Evolutionary conservation across 768 basidiomycete genomes (phyloP), one percentile per base, ranked within the genome.

Genomic region (Neoboletus magnificus): DNA sequence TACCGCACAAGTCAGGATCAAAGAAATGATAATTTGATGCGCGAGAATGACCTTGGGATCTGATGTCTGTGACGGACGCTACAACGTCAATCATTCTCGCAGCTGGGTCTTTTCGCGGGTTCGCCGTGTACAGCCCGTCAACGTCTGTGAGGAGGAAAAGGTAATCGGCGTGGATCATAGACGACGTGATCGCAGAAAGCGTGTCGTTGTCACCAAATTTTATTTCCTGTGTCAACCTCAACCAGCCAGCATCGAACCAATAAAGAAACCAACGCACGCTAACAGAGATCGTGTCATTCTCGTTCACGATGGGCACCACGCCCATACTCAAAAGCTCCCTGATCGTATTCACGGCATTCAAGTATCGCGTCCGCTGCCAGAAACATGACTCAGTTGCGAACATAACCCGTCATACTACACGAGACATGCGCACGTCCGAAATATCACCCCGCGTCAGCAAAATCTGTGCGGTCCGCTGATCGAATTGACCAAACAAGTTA

Each of bases 121-220:
- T 99, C 2, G 93, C 83, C 0, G 93, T 96, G 69, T 98, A 99
- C 57, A 99, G 71, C 5, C 93, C 92, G 57, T 98, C 94, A 5
- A 99, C 97, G 62, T 99, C 97, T 2, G 97, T 99, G 36, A 98
- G 76, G 3, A 99, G 81, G 71, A 98, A 98, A 12, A 98, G 84
- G 69, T 94, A 99, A 71, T 98, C 96, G 18, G 97, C 97, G 60
- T 96, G 92, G 25, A 98, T 87, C 91, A 99, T 98, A 8, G 92
- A 91, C 4, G 94, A 88, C 1, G 97, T 95, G 56, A 99, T 95
- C 20, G 97, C 97, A 39, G 96, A 98, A 18, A 99, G 77, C 0
- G 96, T 98, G 70, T 99, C 97, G 70, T 98, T 98, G 75, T 98
- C 97, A 46, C 97, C 97, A 62, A 99, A 99, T 90, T 94, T 96